Evolutionary conservation across 768 basidiomycete species (phyloP), one percentile per base, ranked within the genome.

Genomic region (Suillus subalutaceus): DNA sequence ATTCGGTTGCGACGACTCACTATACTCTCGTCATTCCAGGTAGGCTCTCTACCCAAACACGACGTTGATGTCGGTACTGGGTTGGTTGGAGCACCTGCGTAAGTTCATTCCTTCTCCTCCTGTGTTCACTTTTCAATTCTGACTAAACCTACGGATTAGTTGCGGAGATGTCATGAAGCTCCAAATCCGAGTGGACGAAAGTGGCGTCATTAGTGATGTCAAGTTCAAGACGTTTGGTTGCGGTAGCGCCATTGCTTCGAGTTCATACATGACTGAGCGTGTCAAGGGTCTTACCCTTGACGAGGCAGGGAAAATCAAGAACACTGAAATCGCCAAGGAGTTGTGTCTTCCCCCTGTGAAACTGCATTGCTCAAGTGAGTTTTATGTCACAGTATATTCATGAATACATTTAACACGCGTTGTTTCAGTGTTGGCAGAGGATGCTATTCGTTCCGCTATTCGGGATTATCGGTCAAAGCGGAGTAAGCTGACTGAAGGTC

Each of bases 161-260:
- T 97, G 96, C 75, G 96, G 96, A 72, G 96, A 97, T 82, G 97
- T 98, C 56, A 99, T 99, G 97, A 99, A 99, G 79, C 89, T 99
- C 13, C 97, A 99, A 80, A 99, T 99, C 75, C 91, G 94, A 71
- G 97, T 99, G 65, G 90, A 97, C 78, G 96, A 97, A 66, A 84
- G 92, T 43, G 95, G 96, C 43, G 86, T 98, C 79, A 99, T 99
- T 74, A 92, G 91, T 58, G 97, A 99, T 76, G 97, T 98, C 80
- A 97, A 97, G 81, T 99, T 99, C 85, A 99, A 99, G 84, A 99
- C 97, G 0, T 99, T 99, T 78, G 97, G 97, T 3, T 99, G 97
- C 78, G 97, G 97, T 63, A 96, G 94, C 69, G 96, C 96, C 71
- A 99, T 99, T 67, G 97, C 97, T 1, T 97, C 95, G 1, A 96